These are phyloP conservation scores for Phyllosticta citriasiana DNA, from an alignment of 2,329 filamentous ascomycete species.

Conservation along the genomic window DNA sequence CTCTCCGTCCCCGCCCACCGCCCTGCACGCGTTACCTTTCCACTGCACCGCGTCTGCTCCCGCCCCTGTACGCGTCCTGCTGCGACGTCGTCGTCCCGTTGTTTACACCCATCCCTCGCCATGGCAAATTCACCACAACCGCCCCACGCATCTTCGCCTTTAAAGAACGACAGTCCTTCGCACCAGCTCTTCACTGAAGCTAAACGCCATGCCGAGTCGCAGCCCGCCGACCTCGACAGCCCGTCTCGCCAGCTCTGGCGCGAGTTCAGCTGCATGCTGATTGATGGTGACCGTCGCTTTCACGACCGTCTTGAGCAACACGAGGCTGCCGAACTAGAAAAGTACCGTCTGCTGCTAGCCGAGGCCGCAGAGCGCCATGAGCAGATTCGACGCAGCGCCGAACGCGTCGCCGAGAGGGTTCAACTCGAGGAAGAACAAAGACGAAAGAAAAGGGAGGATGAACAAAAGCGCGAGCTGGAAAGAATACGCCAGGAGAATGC, in stretches of 20 bases:
- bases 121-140: neutral
- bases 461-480: conserved; percentile 29
- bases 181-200: conserved; percentile 4
- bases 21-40: neutral
- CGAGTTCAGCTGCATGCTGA: conserved; percentile 34
- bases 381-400: conserved; percentile 47
- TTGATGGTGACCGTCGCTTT: conserved; percentile 35
- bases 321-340: conserved; percentile 52
- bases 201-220: neutral
- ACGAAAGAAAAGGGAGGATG: conserved; percentile 23
- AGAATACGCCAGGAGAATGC: conserved; percentile 34
- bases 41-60: neutral
- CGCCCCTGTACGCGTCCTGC: neutral
- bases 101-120: neutral
- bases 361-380: conserved; percentile 58
- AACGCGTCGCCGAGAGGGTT: conserved; percentile 43
- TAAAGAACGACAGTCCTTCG: conserved; percentile 6
- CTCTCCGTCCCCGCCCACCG: neutral
- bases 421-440: conserved; percentile 32
- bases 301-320: conserved; percentile 49
- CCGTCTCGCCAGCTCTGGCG: conserved; percentile 25
- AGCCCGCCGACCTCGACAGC: conserved; percentile 17
- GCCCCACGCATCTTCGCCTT: neutral
- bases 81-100: neutral
- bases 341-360: conserved; percentile 55